phyloP scores from a whole-genome alignment of 139 green algal species.

The Auxenochlorella protothecoides region DNA sequence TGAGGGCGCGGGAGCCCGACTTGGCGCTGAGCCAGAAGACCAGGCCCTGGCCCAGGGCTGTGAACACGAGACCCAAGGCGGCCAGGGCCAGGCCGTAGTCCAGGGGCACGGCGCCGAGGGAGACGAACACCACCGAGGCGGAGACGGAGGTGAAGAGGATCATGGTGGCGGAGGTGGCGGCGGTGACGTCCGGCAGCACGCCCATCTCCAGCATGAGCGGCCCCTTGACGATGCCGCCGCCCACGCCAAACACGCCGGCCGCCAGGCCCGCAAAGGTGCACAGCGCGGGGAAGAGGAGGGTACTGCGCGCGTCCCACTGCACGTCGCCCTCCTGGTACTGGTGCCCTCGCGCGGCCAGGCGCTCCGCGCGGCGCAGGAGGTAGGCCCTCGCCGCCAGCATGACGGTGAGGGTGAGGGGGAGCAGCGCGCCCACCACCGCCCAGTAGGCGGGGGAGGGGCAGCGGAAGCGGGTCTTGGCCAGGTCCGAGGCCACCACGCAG shows the following conservation, averaged over 20 bases:
- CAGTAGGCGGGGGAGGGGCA: slow-evolving; percentile 41
- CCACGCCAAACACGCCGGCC: slow-evolving; percentile 53
- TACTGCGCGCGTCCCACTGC: slow-evolving; percentile 32
- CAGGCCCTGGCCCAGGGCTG: slow-evolving; percentile 26
- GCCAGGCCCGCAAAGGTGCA: slow-evolving; percentile 47
- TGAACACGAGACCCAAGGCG: slow-evolving; percentile 26
- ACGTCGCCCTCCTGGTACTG: slow-evolving; percentile 20
- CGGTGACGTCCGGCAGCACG: slow-evolving; percentile 43
- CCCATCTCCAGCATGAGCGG: slow-evolving; percentile 54
- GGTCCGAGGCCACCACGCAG: slow-evolving; percentile 19
- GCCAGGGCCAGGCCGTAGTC: slow-evolving; percentile 28
- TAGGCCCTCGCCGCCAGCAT: slow-evolving; percentile 11
- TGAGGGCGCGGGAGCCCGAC: slow-evolving; percentile 5
- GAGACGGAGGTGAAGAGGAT: slow-evolving; percentile 36
- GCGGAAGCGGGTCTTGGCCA: slow-evolving; percentile 7
- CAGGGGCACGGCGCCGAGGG: slow-evolving; percentile 27
- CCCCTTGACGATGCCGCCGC: slow-evolving; percentile 56
- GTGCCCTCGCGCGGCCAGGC: neutral
- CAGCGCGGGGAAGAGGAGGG: slow-evolving; percentile 39
- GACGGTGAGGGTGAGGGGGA: slow-evolving; percentile 22
- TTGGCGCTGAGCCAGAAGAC: slow-evolving; percentile 5
- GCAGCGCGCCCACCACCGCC: slow-evolving; percentile 29
- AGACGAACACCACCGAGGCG: slow-evolving; percentile 40
- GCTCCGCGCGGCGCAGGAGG: slow-evolving; percentile 4
- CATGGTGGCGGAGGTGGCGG: slow-evolving; percentile 48